These are phyloP conservation scores for Ustilago vetiveriae DNA, from an alignment of 1,284 basidiomycete species.

Conservation along the genomic window DNA sequence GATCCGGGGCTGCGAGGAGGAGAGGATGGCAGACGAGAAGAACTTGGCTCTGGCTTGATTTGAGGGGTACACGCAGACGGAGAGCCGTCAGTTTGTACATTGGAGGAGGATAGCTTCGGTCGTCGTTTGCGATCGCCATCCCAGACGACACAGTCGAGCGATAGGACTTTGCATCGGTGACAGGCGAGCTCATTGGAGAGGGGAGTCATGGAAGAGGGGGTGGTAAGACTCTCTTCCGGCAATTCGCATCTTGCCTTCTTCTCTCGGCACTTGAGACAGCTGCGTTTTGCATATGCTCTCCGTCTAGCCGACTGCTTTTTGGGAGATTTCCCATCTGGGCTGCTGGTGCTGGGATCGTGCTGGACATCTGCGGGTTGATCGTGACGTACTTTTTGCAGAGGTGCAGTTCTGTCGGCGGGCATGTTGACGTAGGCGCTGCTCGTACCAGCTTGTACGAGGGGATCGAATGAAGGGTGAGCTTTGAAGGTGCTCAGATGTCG, in stretches of 20 bases:
- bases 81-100: neutral
- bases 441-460: too few relatives aligned
- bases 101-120: constrained; percentile 19
- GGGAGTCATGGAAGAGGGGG: constrained; percentile 43
- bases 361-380: constrained; percentile 11
- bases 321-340: constrained; percentile 1
- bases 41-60: constrained; percentile 18
- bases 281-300: constrained; percentile 51
- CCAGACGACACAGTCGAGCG: constrained; percentile 53
- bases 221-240: constrained; percentile 36
- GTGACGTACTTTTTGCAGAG: constrained; percentile 4
- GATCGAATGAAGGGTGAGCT: too few relatives aligned
- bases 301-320: constrained; percentile 34
- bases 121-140: constrained; percentile 52
- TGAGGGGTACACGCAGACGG: neutral
- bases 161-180: constrained; percentile 47
- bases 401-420: constrained; percentile 15
- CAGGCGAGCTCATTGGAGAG: constrained; percentile 35
- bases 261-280: constrained; percentile 53
- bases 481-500: constrained; percentile 1
- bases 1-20: constrained; percentile 38
- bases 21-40: constrained; percentile 20
- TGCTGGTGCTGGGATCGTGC: neutral
- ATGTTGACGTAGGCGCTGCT: constrained; percentile 11
- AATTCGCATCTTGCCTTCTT: constrained; percentile 54